Conservation (phyloP, 176 grass and related monocot genomes). For the Ampelocalamus luodianensis region DNA sequence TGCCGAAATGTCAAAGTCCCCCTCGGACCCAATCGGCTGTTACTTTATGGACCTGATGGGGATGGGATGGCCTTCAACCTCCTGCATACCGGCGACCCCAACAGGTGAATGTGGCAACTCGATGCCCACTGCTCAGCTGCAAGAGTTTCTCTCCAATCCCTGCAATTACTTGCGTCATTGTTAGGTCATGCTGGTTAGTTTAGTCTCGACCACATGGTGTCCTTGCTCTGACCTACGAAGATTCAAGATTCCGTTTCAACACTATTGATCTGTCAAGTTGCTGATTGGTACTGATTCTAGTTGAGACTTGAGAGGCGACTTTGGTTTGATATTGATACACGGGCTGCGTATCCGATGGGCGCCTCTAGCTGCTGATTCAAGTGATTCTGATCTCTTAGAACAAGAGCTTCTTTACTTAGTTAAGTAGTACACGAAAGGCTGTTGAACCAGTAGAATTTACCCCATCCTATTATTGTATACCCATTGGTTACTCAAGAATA, state of each 20-base stretch:
- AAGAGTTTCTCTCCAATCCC: conserved; percentile 17
- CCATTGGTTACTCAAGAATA: not conserved
- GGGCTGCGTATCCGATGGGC: not conserved
- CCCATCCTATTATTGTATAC: not conserved
- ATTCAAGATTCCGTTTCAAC: conserved; percentile 48
- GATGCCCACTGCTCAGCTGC: not conserved
- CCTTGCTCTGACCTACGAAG: conserved; percentile 39
- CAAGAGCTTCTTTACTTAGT: not conserved
- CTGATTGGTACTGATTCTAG: too few species aligned
- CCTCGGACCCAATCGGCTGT: conserved; percentile 26
- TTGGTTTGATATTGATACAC: conserved; percentile 26
- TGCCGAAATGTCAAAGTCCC: conserved; percentile 40
- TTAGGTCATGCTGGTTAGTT: conserved; percentile 13
- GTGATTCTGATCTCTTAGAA: not conserved
- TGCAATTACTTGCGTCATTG: conserved; percentile 23
- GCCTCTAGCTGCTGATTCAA: conserved; percentile 1
- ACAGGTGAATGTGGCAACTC: conserved; percentile 45
- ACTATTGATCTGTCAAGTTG: not conserved
- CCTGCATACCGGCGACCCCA: conserved; percentile 43
- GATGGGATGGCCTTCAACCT: conserved; percentile 37
- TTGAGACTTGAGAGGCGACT: conserved; percentile 23
- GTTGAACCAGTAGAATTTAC: not conserved
- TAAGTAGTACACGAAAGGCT: not conserved
- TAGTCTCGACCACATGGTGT: not conserved
- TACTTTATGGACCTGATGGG: conserved; percentile 21